Base-by-base conservation (phyloP, 495 filamentous ascomycete species). In the Jackrogersella multiformis region DNA sequence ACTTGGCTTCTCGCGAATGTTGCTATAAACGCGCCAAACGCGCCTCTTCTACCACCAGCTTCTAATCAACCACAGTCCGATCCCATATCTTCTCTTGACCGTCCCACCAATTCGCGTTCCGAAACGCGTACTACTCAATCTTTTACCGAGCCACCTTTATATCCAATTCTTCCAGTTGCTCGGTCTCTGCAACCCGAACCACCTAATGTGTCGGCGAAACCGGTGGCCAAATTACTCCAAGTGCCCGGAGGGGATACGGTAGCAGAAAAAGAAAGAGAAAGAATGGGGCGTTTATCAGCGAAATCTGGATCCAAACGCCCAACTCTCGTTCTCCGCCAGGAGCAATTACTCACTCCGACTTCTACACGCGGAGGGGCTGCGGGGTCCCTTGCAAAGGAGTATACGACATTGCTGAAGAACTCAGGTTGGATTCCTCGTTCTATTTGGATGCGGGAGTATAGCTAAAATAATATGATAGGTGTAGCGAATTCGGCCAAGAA, bases 1-100 rank as follows among this genome's bases (percentile, higher is more conserved):
- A 79, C 80, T 64, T 89, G 87, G 87, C 81, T 89, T 70, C 72
- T 87, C 65, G 73, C 75, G 52, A 77, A 80, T 71, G 78, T 70
- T 62, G 52, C 64, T 52, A 53, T 74, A 44, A 73, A 61, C 56
- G 69, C 71, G 52, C 77, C 77, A 38, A 56, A 73, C 57, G 70
- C 73, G 53, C 75, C 70, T 46, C 20, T 60, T 13, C 55, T 78
- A 32, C 77, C 79, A 16, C 46, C 64, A 10, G 52, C 68, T 30
- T 51, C 68, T 34, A 73, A 76, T 44, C 56, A 69, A 28, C 28
- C 55, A 8, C 15, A 44, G 2, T 60, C 69, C 23, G 48, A 64
- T 23, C 56, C 60, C 16, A 64, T 67, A 4, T 62, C 67, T 16
- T 52, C 73, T 32, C 7, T 54, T 15, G 48, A 56, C 21, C 61